Evolutionary conservation across 352 stramenopile genomes (phyloP), one percentile per base, ranked within the genome.

Genomic region (Pythium insidiosum): DNA sequence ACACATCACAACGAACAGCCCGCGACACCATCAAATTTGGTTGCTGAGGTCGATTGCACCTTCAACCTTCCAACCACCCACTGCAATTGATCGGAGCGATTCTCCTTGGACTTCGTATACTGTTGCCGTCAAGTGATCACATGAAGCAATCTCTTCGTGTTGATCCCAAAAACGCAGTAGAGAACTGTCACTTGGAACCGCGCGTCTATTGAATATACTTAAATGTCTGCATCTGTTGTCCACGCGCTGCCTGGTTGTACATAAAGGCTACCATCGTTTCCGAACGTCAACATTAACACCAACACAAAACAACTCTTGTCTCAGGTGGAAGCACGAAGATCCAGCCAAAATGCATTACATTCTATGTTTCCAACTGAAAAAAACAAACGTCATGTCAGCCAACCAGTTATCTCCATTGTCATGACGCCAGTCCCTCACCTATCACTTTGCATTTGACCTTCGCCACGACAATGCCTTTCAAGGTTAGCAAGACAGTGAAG

Each of bases 71-170:
- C 28, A 33, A 15, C 15, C 28, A 33, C 9, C 28, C 9, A 53
- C 38, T 15, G 57, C 54, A 29, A 62, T 57, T 5, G 36, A 44
- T 1, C 48, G n/a, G 1, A 58, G 33, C 16, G 47, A 50, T 41
- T 39, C 28, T 9, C 53, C 53, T 36, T 57, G 43, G 1, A 58
- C 38, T 19, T 63, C 58, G 43, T 63, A 63, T 11, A 50, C 26
- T 3, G 44, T 54, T 1, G 39, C 43, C n/a, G n/a, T n/a, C n/a
- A n/a, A n/a, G n/a, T n/a, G n/a, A n/a, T n/a, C n/a, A n/a, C n/a
- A n/a, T n/a, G n/a, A n/a, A n/a, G n/a, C n/a, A n/a, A n/a, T n/a
- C n/a, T n/a, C n/a, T n/a, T n/a, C n/a, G n/a, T n/a, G n/a, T n/a
- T n/a, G n/a, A n/a, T n/a, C n/a, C n/a, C n/a, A n/a, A n/a, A n/a